Evolutionary conservation across 1,284 basidiomycete species (phyloP).

Genomic region (Termitomyces sp.): DNA sequence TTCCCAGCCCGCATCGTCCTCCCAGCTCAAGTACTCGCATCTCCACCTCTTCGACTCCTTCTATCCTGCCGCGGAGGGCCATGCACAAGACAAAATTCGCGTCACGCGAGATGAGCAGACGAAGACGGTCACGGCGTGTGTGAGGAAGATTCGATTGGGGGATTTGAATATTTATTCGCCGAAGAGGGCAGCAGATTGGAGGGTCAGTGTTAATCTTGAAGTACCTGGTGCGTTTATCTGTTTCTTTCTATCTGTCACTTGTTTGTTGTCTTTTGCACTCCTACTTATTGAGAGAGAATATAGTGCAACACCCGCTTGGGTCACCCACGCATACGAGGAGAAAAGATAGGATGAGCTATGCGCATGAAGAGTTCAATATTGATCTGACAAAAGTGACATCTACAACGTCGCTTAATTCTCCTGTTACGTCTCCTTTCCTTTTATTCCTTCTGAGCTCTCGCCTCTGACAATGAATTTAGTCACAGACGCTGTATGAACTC

Average conservation of each 20-base stretch:
- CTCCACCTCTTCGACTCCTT: slow-evolving; percentile 82
- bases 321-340: slow-evolving; percentile 54
- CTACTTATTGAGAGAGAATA: slow-evolving; percentile 1
- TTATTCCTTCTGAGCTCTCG: not conserved
- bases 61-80: slow-evolving; percentile 47
- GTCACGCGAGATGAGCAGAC: slow-evolving; percentile 83
- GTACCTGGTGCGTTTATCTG: slow-evolving; percentile 49
- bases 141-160: slow-evolving; percentile 80
- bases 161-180: slow-evolving; percentile 88
- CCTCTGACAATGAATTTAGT: slow-evolving; percentile 29
- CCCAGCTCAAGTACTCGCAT: slow-evolving; percentile 74
- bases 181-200: slow-evolving; percentile 81
- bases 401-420: slow-evolving; percentile 34
- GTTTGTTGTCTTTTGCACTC: not conserved
- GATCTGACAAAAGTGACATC: slow-evolving; percentile 91
- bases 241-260: not conserved
- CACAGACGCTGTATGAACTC: slow-evolving; percentile 64
- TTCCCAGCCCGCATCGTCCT: slow-evolving; percentile 45
- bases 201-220: slow-evolving; percentile 89
- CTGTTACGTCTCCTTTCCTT: slow-evolving; percentile 32
- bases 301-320: slow-evolving; percentile 60
- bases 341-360: slow-evolving; percentile 92
- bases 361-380: slow-evolving; percentile 88
- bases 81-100: slow-evolving; percentile 67
- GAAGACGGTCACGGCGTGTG: slow-evolving; percentile 56